Evolutionary conservation across 176 grass and related monocot genomes (phyloP), one percentile per base, ranked within the genome.

Genomic region (Bromus sterilis): DNA sequence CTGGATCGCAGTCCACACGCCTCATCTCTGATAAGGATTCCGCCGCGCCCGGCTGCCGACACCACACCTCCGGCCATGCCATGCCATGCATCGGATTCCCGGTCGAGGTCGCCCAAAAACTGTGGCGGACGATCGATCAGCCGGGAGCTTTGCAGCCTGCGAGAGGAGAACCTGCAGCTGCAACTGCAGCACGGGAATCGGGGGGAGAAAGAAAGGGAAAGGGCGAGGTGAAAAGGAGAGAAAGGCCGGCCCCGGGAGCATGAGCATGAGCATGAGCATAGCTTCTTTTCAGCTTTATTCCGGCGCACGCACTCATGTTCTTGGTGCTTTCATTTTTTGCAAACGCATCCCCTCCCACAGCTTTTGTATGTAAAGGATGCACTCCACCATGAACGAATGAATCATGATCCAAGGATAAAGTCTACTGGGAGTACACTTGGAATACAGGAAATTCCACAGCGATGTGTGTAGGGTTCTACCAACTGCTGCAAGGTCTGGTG

Each of bases 271-370:
- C 63, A 46, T 36, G 9, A 74, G 46, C 49, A 46, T 75, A 36
- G 57, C 62, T 59, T 88, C 80, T 80, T 75, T 85, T 85, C 77
- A 70, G 61, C 87, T 89, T 76, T 84, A 85, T 76, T 89, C 77
- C 63, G 10, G 32, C 30, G 86, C 86, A 69, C 30, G 86, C 86
- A 69, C 74, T 56, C 11, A 36, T 53, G 26, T 39, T 49, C 79
- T 39, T 13, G 28, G 34, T 39, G 4, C 16, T 65, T 12, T 60
- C 57, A 12, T 59, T 36, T n/a, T 30, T 68, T 6, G 20, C 18
- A 24, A 68, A 40, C 1, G n/a, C n/a, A n/a, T n/a, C n/a, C n/a
- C n/a, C 18, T 7, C 18, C 9, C 18, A 0, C 32, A 40, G 56
- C 57, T 74, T 74, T 84, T 7, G n/a, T n/a, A n/a, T 3, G 48